Percentiles rank a stretch among this genome's conserved stretches.
Conservation (phyloP, 495 filamentous ascomycete genomes). For the Neohortaea acidophila region DNA sequence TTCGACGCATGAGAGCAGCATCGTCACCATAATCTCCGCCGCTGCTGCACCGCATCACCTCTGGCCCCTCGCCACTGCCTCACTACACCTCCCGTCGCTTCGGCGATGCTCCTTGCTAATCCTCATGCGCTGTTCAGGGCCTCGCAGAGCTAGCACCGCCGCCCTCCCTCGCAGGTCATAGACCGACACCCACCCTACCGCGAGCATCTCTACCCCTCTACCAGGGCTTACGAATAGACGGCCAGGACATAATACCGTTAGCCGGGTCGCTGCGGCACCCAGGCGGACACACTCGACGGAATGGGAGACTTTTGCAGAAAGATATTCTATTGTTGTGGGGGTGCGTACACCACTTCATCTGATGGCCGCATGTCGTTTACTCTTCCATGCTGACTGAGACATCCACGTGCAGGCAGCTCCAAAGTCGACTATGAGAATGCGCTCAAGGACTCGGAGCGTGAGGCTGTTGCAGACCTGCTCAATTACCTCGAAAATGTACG, state of each 20-base stretch:
- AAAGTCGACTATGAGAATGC: conserved; percentile 94
- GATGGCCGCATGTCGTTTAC: not conserved
- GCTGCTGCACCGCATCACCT: too few relatives aligned
- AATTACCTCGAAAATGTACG: conserved; percentile 88
- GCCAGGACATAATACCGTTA: not conserved
- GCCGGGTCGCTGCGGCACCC: conserved; percentile 3
- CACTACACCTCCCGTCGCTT: too few relatives aligned
- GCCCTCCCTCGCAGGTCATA: too few relatives aligned
- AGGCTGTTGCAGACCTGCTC: conserved; percentile 90
- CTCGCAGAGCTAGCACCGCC: too few relatives aligned
- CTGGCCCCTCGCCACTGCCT: too few relatives aligned
- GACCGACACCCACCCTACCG: too few relatives aligned
- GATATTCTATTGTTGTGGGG: conserved; percentile 9
- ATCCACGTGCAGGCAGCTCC: conserved; percentile 47
- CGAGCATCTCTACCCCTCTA: too few relatives aligned
- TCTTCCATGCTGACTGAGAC: not conserved
- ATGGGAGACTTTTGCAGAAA: conserved; percentile 4
- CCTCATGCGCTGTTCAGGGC: too few relatives aligned
- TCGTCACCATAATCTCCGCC: too few relatives aligned
- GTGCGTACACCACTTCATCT: conserved; percentile 3
- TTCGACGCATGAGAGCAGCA: too few relatives aligned
- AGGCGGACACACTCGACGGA: conserved; percentile 1
- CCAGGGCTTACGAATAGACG: too few relatives aligned
- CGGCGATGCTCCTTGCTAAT: too few relatives aligned
- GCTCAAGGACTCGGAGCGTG: conserved; percentile 87